Percentiles rank a stretch among this genome's conserved stretches.
These are phyloP conservation scores for Raddia distichophylla DNA, from an alignment of 176 grass and related monocot genomes.

Conservation along the genomic window DNA sequence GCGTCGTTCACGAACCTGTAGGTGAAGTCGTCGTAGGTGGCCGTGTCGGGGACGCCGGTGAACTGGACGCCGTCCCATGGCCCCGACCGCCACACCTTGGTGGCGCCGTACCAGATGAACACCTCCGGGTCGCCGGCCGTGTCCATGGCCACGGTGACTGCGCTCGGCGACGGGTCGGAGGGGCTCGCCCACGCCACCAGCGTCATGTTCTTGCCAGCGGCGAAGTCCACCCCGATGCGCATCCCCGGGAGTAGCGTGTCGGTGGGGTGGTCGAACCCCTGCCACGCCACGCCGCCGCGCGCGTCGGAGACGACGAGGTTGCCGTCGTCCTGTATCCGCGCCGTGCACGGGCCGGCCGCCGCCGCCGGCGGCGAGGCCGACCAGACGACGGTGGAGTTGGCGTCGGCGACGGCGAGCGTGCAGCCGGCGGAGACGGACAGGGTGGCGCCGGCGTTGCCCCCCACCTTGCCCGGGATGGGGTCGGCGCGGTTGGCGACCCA, in stretches of 20 bases:
- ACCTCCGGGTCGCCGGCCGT: constrained; percentile 56
- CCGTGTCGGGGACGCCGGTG: constrained; percentile 60
- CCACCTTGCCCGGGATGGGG: constrained; percentile 13
- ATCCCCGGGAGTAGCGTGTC: constrained; percentile 67
- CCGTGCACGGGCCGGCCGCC: neutral
- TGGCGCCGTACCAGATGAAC: constrained; percentile 40
- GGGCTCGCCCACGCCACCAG: constrained; percentile 60
- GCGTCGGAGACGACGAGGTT: constrained; percentile 46
- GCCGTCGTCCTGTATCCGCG: constrained; percentile 45
- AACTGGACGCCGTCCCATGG: constrained; percentile 66
- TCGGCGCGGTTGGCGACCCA: constrained; percentile 64
- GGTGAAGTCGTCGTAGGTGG: constrained; percentile 38
- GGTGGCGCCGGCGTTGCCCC: constrained; percentile 25
- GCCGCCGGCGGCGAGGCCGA: neutral
- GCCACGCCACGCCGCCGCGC: constrained; percentile 44
- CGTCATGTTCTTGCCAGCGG: constrained; percentile 34
- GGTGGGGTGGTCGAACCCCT: constrained; percentile 75
- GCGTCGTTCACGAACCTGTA: constrained; percentile 56
- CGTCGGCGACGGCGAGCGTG: constrained; percentile 35
- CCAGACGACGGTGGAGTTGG: constrained; percentile 47
- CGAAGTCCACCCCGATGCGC: constrained; percentile 59
- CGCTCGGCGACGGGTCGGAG: constrained; percentile 56
- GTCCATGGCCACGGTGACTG: constrained; percentile 36
- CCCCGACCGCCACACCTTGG: constrained; percentile 48
- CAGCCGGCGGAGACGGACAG: constrained; percentile 40